Base-by-base conservation (phyloP, 2,329 filamentous ascomycete species). In the Bipolaris cookei region DNA sequence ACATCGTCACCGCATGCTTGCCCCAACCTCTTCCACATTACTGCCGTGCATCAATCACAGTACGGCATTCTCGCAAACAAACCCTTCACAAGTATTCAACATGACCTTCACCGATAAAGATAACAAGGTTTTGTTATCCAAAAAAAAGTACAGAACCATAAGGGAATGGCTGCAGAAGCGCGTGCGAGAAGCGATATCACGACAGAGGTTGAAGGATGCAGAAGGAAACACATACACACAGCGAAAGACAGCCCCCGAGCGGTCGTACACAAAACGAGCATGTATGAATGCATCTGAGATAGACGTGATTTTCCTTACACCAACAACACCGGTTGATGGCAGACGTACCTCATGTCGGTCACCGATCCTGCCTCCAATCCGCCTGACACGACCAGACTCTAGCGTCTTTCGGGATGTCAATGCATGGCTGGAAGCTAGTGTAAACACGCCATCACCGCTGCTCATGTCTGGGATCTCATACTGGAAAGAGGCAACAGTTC, bases 391-490 rank as follows among this genome's bases (percentile, higher is more conserved):
- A 52, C 67, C 71, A 23, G 60, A 69, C n/a, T 67, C 72, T 0
- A 61, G 51, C 34, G 55, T 69, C 10, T 59, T 70, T 11, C 65
- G 65, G 10, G 61, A 75, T 39, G 65, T 76, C 13, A 65, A 72
- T 44, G 71, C 68, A 42, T 75, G 73, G 73, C 60, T 76, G 2
- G 71, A 75, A 34, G 63, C 69, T 6, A 74, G 67, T 52, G 56
- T 62, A 32, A 64, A 49, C 25, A 65, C 59, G n/a, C 64, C 69
- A 1, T 64, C 68, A 7, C 64, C 68, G 42, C 66, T 68, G 3
- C 52, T 76, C 16, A 76, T 76, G 73, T 58, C 61, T 5, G 73
- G 72, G n/a, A 35, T 75, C 5, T 54, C 68, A 6, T 76, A 76
- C 58, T 75, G 72, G 73, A 64, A 62, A 54, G 63, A 65, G 21